Evolutionary conservation across 176 grass and related monocot genomes (phyloP).

Genomic region (Musa beccarii): DNA sequence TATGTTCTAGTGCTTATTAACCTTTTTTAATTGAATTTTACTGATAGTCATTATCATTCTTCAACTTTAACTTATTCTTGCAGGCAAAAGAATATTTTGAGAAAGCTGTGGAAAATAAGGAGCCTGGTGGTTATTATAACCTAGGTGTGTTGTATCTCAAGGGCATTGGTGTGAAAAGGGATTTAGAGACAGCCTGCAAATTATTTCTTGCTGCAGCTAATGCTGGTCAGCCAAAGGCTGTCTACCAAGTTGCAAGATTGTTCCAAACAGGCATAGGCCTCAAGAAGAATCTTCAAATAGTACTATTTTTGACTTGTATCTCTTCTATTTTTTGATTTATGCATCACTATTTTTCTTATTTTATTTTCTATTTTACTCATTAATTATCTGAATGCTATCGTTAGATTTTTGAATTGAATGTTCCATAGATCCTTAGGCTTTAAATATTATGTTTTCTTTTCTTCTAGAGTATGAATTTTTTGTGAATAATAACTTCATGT

Average conservation of each 20-base stretch:
- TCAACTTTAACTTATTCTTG: constrained; percentile 19
- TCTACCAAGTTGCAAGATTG: constrained; percentile 94
- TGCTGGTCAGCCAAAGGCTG: constrained; percentile 89
- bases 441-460: no score
- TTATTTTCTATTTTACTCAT: no score
- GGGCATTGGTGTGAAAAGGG: constrained; percentile 89
- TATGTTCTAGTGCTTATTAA: background rate
- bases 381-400: no score
- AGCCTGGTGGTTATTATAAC: constrained; percentile 89
- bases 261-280: constrained; percentile 90
- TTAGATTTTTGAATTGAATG: no score
- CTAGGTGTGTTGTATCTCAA: constrained; percentile 89
- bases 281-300: constrained; percentile 93
- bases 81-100: constrained; percentile 89
- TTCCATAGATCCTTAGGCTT: no score
- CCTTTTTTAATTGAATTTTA: no score
- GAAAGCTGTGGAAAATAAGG: constrained; percentile 77
- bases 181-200: constrained; percentile 55
- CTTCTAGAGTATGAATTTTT: no score
- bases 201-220: constrained; percentile 70
- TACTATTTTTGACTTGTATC: constrained; percentile 21
- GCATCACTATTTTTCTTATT: background rate
- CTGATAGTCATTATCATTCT: background rate
- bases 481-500: no score
- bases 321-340: background rate